phyloP scores from a whole-genome alignment of 2,329 filamentous ascomycete genomes.

The Fusarium azukiicola region DNA sequence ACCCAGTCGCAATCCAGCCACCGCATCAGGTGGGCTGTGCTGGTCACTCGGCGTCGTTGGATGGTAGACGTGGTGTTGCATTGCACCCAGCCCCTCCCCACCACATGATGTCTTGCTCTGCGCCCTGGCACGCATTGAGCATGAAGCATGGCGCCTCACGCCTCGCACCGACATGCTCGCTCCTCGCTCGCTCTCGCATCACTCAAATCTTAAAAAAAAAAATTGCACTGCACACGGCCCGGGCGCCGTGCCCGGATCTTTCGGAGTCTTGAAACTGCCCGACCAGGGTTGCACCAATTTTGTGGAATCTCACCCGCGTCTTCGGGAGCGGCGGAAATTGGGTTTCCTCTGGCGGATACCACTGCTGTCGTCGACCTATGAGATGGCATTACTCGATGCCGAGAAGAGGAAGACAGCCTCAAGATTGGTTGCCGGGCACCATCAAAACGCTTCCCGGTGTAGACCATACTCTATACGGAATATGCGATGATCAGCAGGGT shows the following conservation, averaged over 20 bases:
- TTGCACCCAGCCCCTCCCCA: not conserved
- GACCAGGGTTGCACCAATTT: not conserved
- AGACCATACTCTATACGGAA: not conserved
- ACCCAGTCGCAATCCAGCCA: slow-evolving; percentile 11
- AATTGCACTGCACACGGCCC: too few relatives aligned
- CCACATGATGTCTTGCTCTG: not conserved
- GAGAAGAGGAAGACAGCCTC: not conserved
- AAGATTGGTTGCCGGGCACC: not conserved
- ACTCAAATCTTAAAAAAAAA: not conserved
- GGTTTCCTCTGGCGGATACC: not conserved
- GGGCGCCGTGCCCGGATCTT: not conserved
- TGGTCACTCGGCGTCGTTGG: slow-evolving; percentile 11
- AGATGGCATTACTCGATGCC: not conserved
- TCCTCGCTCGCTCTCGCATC: not conserved
- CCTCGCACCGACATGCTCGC: not conserved
- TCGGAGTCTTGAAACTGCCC: slow-evolving; percentile 12
- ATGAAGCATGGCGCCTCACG: slow-evolving; percentile 11
- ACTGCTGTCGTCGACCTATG: not conserved
- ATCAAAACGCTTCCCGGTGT: not conserved
- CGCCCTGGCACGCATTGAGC: not conserved
- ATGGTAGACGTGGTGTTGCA: slow-evolving; percentile 9
- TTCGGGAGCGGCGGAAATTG: slow-evolving; percentile 9
- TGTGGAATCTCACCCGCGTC: too few relatives aligned
- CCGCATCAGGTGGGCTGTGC: slow-evolving; percentile 7
- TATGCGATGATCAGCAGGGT: not conserved